Percentiles rank a stretch among this genome's conserved stretches.
phyloP scores from a whole-genome alignment of 1,284 basidiomycete species.

The Inonotus hispidus region DNA sequence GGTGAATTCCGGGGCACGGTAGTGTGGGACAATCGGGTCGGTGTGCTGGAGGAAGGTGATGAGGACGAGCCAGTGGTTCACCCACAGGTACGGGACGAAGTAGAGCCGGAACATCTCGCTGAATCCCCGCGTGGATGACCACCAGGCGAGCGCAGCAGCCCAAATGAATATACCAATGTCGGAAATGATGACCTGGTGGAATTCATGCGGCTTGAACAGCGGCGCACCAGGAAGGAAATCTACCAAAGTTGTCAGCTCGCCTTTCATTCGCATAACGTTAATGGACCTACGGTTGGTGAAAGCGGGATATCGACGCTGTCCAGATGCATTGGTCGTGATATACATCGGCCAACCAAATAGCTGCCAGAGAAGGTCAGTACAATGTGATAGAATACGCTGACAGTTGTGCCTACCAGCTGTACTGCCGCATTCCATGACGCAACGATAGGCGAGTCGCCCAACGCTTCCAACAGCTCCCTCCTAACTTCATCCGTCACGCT shows the following conservation, averaged over 20 bases:
- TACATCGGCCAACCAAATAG: constrained; percentile 87
- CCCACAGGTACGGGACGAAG: constrained; percentile 84
- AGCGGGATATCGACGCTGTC: constrained; percentile 81
- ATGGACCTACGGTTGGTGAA: constrained; percentile 74
- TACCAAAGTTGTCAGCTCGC: neutral
- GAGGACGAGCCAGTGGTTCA: constrained; percentile 87
- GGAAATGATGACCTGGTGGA: constrained; percentile 75
- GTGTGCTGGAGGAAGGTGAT: constrained; percentile 98
- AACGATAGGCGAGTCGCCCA: constrained; percentile 91
- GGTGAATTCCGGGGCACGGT: constrained; percentile 86
- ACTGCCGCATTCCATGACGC: constrained; percentile 60
- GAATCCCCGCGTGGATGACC: constrained; percentile 67
- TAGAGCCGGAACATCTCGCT: constrained; percentile 78
- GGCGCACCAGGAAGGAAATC: constrained; percentile 79
- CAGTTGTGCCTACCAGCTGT: constrained; percentile 53
- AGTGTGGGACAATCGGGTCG: constrained; percentile 92
- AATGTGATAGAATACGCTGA: neutral
- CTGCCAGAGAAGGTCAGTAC: constrained; percentile 31
- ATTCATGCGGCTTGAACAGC: constrained; percentile 87
- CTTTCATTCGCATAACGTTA: neutral
- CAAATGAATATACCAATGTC: constrained; percentile 81
- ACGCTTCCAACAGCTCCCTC: constrained; percentile 78
- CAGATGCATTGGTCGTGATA: constrained; percentile 81
- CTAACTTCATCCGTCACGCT: constrained; percentile 70
- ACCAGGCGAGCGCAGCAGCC: constrained; percentile 54